These are phyloP conservation scores for Epichloe bromicola DNA, from an alignment of 2,329 filamentous ascomycete genomes.

Conservation along the genomic window DNA sequence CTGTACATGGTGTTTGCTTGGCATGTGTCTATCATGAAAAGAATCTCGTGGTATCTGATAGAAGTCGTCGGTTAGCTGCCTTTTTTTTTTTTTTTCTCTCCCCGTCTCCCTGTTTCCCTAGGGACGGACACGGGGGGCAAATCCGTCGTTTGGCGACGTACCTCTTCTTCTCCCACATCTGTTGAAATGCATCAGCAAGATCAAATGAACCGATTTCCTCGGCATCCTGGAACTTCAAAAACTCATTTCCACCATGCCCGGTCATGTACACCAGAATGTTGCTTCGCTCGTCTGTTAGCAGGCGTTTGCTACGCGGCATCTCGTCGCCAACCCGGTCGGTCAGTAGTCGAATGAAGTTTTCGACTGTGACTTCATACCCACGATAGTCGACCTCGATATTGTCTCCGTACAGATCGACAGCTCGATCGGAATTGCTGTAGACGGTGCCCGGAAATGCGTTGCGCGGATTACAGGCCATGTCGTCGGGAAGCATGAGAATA, in stretches of 20 bases:
- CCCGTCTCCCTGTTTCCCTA: background rate
- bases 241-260: constrained; percentile 93
- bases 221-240: constrained; percentile 94
- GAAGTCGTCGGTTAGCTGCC: background rate
- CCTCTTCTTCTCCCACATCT: constrained; percentile 99
- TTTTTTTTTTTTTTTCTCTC: background rate
- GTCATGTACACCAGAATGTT: constrained; percentile 99
- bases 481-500: constrained; percentile 98
- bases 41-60: constrained; percentile 76
- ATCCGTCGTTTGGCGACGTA: constrained; percentile 17
- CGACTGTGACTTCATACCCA: constrained; percentile 95
- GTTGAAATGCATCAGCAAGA: constrained; percentile 90
- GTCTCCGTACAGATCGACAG: constrained; percentile 91
- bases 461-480: constrained; percentile 98
- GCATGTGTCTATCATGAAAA: constrained; percentile 99
- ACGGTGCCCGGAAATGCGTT: constrained; percentile 97
- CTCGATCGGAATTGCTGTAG: constrained; percentile 94
- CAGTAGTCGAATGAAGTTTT: constrained; percentile 92
- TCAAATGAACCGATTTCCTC: constrained; percentile 97
- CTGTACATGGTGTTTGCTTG: constrained; percentile 99
- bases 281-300: constrained; percentile 87
- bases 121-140: background rate
- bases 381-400: constrained; percentile 98
- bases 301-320: constrained; percentile 84
- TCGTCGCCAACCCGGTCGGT: constrained; percentile 91